Evolutionary conservation across 2,329 filamentous ascomycete species (phyloP).

Genomic region (Aspergillus uvarum): DNA sequence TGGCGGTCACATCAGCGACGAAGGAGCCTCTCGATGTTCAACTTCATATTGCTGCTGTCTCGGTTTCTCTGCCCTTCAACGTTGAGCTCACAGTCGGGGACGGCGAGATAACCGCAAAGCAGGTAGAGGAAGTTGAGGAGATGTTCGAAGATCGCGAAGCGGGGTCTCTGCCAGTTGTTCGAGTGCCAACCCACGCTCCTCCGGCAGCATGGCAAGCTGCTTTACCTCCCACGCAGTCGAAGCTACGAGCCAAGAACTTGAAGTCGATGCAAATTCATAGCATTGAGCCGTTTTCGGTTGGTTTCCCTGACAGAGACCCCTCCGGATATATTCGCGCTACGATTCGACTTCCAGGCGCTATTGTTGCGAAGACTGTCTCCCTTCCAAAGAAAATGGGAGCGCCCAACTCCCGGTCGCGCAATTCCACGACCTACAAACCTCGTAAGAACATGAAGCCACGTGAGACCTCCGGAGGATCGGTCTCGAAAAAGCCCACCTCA

Average conservation of each 20-base stretch:
- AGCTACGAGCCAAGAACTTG: conserved; percentile 46
- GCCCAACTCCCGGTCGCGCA: conserved; percentile 28
- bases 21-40: conserved; percentile 65
- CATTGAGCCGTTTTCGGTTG: conserved; percentile 46
- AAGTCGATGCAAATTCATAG: conserved; percentile 57
- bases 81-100: conserved; percentile 43
- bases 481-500: conserved; percentile 29
- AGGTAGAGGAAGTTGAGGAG: conserved; percentile 74
- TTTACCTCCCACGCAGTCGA: conserved; percentile 34
- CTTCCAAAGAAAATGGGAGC: conserved; percentile 36
- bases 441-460: conserved; percentile 34
- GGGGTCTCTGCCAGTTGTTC: conserved; percentile 71
- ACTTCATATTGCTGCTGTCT: conserved; percentile 55
- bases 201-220: conserved; percentile 64
- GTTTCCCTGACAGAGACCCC: conserved; percentile 38
- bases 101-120: conserved; percentile 58
- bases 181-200: conserved; percentile 63
- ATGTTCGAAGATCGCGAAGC: conserved; percentile 81
- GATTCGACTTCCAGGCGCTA: conserved; percentile 51
- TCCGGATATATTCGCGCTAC: conserved; percentile 39
- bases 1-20: conserved; percentile 67
- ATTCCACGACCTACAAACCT: conserved; percentile 28
- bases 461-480: conserved; percentile 26
- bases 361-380: conserved; percentile 42
- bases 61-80: conserved; percentile 66